These are phyloP conservation scores for Candida sp. DNA, from an alignment of 1,139 yeast species.

Conservation along the genomic window DNA sequence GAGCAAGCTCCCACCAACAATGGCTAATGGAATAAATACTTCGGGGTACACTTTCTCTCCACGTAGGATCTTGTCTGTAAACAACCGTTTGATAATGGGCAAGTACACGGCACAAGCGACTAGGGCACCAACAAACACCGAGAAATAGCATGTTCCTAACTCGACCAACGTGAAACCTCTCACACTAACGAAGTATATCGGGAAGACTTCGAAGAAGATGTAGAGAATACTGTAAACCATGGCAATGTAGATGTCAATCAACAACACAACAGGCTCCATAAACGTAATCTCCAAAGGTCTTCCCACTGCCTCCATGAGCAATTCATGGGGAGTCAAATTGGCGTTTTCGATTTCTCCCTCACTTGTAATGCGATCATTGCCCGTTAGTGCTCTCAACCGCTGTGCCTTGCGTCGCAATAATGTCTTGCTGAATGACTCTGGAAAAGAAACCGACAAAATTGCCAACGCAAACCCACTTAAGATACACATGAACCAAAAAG, in stretches of 20 bases:
- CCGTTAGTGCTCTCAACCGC: conserved; percentile 50
- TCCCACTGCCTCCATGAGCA: conserved; percentile 27
- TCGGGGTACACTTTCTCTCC: conserved; percentile 59
- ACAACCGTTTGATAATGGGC: conserved; percentile 19
- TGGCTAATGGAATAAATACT: conserved; percentile 57
- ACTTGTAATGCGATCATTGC: conserved; percentile 40
- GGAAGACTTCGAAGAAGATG: conserved; percentile 40
- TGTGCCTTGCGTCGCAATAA: conserved; percentile 51
- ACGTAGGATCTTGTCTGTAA: conserved; percentile 29
- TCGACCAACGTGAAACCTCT: conserved; percentile 31
- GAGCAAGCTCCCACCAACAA: conserved; percentile 30
- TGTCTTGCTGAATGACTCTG: conserved; percentile 55
- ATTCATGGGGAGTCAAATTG: conserved; percentile 25
- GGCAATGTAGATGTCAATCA: conserved; percentile 34
- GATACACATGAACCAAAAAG: conserved; percentile 47
- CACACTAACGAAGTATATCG: conserved; percentile 28
- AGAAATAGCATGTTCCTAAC: conserved; percentile 24
- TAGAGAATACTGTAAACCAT: conserved; percentile 33
- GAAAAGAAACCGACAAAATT: conserved; percentile 39
- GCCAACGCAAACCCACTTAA: conserved; percentile 35
- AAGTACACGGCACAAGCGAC: conserved; percentile 26
- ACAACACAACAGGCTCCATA: conserved; percentile 36
- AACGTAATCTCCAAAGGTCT: conserved; percentile 35
- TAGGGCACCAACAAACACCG: conserved; percentile 22
- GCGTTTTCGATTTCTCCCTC: conserved; percentile 46